Evolutionary conservation across 1,139 yeast genomes (phyloP).

Genomic region (Suhomyces maxii): DNA sequence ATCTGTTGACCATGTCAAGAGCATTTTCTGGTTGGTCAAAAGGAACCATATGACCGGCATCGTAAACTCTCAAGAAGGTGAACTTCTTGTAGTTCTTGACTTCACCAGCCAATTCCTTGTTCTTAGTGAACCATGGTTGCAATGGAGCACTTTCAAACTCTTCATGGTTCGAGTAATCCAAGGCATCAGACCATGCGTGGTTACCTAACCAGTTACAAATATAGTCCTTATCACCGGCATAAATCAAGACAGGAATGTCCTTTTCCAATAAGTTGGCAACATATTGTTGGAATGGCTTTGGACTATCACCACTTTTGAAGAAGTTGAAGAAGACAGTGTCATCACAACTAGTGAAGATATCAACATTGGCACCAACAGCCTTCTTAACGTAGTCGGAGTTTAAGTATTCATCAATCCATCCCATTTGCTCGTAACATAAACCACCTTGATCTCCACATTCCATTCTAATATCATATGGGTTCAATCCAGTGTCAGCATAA

Average conservation of each 20-base stretch:
- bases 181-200: slow-evolving; percentile 35
- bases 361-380: slow-evolving; percentile 63
- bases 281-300: slow-evolving; percentile 63
- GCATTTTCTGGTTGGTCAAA: slow-evolving; percentile 76
- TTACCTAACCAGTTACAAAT: slow-evolving; percentile 45
- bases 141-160: slow-evolving; percentile 28
- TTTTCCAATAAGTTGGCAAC: slow-evolving; percentile 59
- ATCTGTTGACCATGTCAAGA: slow-evolving; percentile 74
- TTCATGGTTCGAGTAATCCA: slow-evolving; percentile 30
- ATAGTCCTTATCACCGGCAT: slow-evolving; percentile 43
- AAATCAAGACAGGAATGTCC: slow-evolving; percentile 40
- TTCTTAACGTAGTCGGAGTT: slow-evolving; percentile 59
- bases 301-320: slow-evolving; percentile 58
- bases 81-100: slow-evolving; percentile 55
- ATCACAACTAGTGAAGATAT: slow-evolving; percentile 56
- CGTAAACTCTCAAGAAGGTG: slow-evolving; percentile 62
- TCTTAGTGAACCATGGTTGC: slow-evolving; percentile 41
- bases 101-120: slow-evolving; percentile 56
- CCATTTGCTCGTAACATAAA: slow-evolving; percentile 60
- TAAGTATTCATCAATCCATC: slow-evolving; percentile 56
- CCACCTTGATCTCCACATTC: slow-evolving; percentile 53
- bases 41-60: slow-evolving; percentile 80
- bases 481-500: slow-evolving; percentile 58
- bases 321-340: slow-evolving; percentile 58
- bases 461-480: slow-evolving; percentile 67